A percentile compares a stretch with the other conserved stretches of the same genome.
phyloP scores from a whole-genome alignment of 495 filamentous ascomycete species.

The Penicillium atrosanguineum region DNA sequence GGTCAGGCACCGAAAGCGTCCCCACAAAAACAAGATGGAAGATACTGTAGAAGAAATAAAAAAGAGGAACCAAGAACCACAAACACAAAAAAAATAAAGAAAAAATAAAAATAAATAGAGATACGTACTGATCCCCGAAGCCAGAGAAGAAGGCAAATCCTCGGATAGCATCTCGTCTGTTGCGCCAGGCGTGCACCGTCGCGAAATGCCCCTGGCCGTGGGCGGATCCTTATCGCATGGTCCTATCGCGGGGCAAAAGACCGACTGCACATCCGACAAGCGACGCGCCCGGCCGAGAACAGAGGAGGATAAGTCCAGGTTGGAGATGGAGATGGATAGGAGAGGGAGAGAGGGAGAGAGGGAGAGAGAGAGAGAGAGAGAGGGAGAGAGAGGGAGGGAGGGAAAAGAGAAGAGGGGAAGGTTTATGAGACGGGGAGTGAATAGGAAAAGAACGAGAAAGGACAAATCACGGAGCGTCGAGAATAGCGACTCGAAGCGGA shows the following conservation, averaged over 20 bases:
- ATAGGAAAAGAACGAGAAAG: too few species aligned
- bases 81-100: background rate
- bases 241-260: constrained; percentile 26
- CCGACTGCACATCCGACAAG: constrained; percentile 10
- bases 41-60: too few species aligned
- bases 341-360: background rate
- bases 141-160: constrained; percentile 29
- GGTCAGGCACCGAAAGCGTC: constrained; percentile 16
- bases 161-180: constrained; percentile 40
- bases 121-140: constrained; percentile 39
- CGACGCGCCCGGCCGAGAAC: constrained; percentile 17
- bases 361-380: too few species aligned
- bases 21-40: constrained; percentile 1
- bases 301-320: constrained; percentile 17
- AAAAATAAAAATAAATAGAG: background rate
- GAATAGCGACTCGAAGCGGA: constrained; percentile 21
- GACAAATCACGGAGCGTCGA: background rate
- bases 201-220: constrained; percentile 25
- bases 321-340: constrained; percentile 7
- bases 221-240: constrained; percentile 31
- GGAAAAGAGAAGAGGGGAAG: constrained; percentile 1
- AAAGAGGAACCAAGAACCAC: constrained; percentile 2
- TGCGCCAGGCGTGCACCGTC: constrained; percentile 21
- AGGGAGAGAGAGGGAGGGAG: too few species aligned
- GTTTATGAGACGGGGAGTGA: background rate